Base-by-base conservation (phyloP, 2,329 filamentous ascomycete species). In the Anthostomella pinea region DNA sequence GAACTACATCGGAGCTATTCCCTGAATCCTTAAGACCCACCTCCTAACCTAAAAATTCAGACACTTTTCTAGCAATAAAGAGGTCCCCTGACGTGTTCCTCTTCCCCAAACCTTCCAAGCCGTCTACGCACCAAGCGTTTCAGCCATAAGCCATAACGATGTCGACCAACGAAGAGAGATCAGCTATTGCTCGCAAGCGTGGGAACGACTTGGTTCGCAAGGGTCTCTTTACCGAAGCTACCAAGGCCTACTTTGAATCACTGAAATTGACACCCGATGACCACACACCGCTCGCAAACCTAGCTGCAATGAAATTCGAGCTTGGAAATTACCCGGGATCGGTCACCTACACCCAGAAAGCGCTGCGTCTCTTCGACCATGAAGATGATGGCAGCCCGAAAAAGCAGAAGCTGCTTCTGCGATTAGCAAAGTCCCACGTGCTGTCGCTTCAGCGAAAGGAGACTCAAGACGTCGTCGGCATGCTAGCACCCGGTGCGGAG, bases 281-380 rank as follows among this genome's bases (percentile, higher is more conserved):
- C 20, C 27, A 21, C n/a, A 17, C 27, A 14, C 34, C 34, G 10
- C 28, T 31, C n/a, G 28, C 27, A 6, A 54, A 53, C 30, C 33
- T 51, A 6, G 51, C 51, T 3, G 42, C 43, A 22, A 41, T 50
- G 31, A 44, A 43, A 29, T 53, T 49, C 14, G 48, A 54, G 34
- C 41, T 39, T 29, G 49, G 52, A 14, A 29, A 48, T n/a, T 50
- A 52, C 21, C 6, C 27, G 4, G 26, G 26, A 6, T 41, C 43
- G 14, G 25, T 38, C 25, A 20, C 20, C n/a, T 48, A 38, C 24
- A 34, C 43, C 16, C 16, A 33, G 8, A 34, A 41, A 14, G 39
- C 47, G 8, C 27, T 53, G 21, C 10, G 36, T 1, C 33, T 52
- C 15, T 19, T 18, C 3, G 10, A 28, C 8, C 11, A 6, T 3